Base-by-base conservation (phyloP, 768 basidiomycete genomes). In the Kwoniella dendrophila region DNA sequence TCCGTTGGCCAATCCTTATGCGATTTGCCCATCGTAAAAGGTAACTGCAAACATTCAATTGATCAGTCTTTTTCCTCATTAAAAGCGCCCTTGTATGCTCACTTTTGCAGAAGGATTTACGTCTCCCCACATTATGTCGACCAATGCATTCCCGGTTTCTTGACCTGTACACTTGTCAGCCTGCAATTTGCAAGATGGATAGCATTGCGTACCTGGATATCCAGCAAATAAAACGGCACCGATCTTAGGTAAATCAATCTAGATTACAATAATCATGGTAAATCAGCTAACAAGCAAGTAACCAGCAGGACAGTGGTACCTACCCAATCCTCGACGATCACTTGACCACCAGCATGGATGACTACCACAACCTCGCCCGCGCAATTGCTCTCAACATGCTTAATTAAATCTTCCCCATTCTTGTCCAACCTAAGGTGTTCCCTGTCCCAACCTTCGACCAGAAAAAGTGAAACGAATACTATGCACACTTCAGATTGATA, bases 181-280 rank as follows among this genome's bases (percentile, higher is more conserved):
- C 47, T 67, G 18, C 22, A n/a, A 7, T 16, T 14, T 34, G 14
- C 29, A 22, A 26, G 12, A 40, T 40, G 14, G 16, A 14, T 40
- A 24, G 22, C 44, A 22, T 24, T 29, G 32, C 63, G 62, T 41
- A 56, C 74, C 73, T 47, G 77, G 75, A 59, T 74, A 69, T 2
- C 75, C 70, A 12, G 77, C 73, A 61, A 73, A 71, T 4, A 78
- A 11, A 11, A 78, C 75, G 11, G 68, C 77, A 4, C 72, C 76
- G 45, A 80, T 73, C 41, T 79, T 80, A 2, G 76, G 76, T 40
- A 78, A 49, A 48, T 79, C 72, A 22, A 78, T 69, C 76, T 73
- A 32, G n/a, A 8, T n/a, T 22, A 10, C 29, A 6, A 3, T 49
- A n/a, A 14, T 22, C 48, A 16, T 29, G 12, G 34, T 24, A 24